These are phyloP conservation scores for Arabidopsis lyrata DNA, from an alignment of 441 rosid species.

Conservation along the genomic window DNA sequence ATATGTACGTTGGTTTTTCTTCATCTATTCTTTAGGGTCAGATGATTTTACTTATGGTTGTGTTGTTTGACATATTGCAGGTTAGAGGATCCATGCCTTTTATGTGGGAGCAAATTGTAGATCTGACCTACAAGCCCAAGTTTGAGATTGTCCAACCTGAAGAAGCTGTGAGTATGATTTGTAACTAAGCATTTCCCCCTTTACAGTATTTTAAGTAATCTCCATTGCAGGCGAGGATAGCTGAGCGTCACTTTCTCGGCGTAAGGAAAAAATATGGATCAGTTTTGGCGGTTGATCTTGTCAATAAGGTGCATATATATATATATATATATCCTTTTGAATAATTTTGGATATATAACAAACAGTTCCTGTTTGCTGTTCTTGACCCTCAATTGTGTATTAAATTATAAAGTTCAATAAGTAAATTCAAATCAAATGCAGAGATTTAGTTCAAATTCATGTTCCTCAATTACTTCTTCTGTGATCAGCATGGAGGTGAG, in stretches of 20 bases:
- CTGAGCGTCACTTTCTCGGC: conserved; percentile 91
- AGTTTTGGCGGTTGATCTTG: conserved; percentile 83
- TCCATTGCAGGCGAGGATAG: conserved; percentile 70
- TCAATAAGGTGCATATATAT: conserved; percentile 66
- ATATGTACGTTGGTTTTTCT: background rate
- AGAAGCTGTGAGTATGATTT: conserved; percentile 78
- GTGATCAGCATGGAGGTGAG: conserved; percentile 87
- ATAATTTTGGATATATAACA: conserved; percentile 12
- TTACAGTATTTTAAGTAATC: background rate
- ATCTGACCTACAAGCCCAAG: conserved; percentile 97
- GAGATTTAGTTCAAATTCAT: conserved; percentile 23
- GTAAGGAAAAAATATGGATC: conserved; percentile 84
- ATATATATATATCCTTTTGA: conserved; percentile 12
- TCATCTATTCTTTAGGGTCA: background rate
- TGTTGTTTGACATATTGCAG: conserved; percentile 45
- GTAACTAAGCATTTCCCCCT: background rate
- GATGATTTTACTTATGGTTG: background rate
- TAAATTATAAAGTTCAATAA: background rate
- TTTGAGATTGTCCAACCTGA: conserved; percentile 89
- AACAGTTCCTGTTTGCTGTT: conserved; percentile 8
- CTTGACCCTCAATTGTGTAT: conserved; percentile 9
- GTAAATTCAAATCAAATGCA: background rate
- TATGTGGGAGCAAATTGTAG: conserved; percentile 60
- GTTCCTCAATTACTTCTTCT: conserved; percentile 36
- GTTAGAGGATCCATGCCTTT: conserved; percentile 94